Base-by-base conservation (phyloP, 306 rosid genomes). In the Quillaja saponaria region DNA sequence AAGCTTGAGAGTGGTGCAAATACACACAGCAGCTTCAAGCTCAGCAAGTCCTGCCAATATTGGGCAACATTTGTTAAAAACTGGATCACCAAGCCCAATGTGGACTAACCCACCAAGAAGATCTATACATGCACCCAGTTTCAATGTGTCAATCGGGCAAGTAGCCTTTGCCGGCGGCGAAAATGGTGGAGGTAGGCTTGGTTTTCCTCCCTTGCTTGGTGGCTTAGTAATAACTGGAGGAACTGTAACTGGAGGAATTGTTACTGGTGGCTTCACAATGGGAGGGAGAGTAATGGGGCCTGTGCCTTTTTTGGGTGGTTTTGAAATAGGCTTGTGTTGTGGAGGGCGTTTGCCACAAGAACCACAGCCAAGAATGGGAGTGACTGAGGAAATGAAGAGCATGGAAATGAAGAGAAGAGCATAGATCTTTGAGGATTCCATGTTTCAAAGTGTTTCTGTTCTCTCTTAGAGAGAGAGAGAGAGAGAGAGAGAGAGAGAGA, bases 1-100 rank as follows among this genome's bases (percentile, higher is more conserved):
- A 14, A 83, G 34, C 75, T 94, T 94, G 15, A 94, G 89, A 39
- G 97, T 83, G 11, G 96, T 94, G 85, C 99, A 94, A 3, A 94
- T 88, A 45, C 99, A 94, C 3, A 31, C 96, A 0, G 99, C 99
- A 0, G 99, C 99, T 67, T 94, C 96, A 9, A 82, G 1, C 44
- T 78, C 91, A 41, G 44, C 97, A 7, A 94, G 85, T 13, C 99
- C 99, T 48, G 76, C 50, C 18, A 94, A 78, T 10, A 94, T 60
- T 0, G 97, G 99, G 69, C 99, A 94, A 55, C 99, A 94, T 44
- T 82, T 5, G 51, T 85, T 94, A 5, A 69, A 95, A 0, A 8
- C 91, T 0, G 96, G 95, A 78, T 94, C 97, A 1, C 97, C 99
- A 1, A 72, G 1, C 1, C 91, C 99, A 61, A 87, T 46, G 82